Evolutionary conservation across 495 filamentous ascomycete genomes (phyloP), one percentile per base, ranked within the genome.

Genomic region (Aspergillus wentii): DNA sequence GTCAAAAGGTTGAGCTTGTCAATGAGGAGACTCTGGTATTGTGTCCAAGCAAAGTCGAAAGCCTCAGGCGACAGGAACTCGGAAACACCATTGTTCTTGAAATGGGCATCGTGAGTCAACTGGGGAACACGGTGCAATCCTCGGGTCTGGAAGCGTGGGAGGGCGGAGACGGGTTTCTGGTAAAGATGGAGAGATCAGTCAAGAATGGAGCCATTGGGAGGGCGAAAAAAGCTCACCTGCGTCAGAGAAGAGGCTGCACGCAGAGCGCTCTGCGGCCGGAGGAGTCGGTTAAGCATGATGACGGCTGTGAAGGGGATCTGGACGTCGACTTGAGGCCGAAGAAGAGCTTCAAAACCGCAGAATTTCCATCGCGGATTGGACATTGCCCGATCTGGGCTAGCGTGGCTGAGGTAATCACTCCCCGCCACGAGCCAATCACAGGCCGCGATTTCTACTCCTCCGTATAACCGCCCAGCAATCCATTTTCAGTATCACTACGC

Each of bases 1-100:
- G 76, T 83, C 51, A 85, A 59, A 35, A 58, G 49, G 60, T 94
- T 92, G 51, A 98, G 73, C 54, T 79, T 85, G 32, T 86, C 65
- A 26, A 91, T 54, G 43, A 94, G 61, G 34, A 79, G 59, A 17
- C 62, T 51, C 66, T 92, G 86, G 66, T 96, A 96, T 49, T 88
- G 66, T 15, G 70, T 82, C 87, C 88, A 98, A 21, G 89, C 74
- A 10, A 84, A 75, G 37, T 83, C 68, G 56, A 83, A 88, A 8
- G 71, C 86, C 27, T 67, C 64, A 1, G 73, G 62, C 0, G 80
- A 78, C 35, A 94, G 64, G 30, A 95, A 68, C 6, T 75, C 77
- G 11, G 77, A 72, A 8, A 94, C 65, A 31, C 83, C 86, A 43
- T 85, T 46, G 38, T 73, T 45, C 30, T 62, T 54, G 43, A 75